Percentiles rank a stretch among this genome's conserved stretches.
These are phyloP conservation scores for Dioszegia aurantiaca DNA, from an alignment of 768 basidiomycete genomes.

Conservation along the genomic window DNA sequence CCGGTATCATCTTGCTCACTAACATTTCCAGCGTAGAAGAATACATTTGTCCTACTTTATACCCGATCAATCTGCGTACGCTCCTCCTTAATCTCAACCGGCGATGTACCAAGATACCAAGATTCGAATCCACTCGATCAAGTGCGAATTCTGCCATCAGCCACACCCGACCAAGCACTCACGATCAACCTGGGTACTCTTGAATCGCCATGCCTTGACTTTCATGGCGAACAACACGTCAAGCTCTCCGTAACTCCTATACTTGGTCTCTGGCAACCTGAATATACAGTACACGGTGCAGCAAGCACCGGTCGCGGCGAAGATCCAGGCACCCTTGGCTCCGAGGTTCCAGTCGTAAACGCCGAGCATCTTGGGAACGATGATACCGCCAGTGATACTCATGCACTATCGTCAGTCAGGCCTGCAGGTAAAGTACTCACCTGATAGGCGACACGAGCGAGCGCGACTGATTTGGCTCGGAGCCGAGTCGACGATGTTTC, in stretches of 20 bases:
- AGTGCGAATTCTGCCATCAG: no score
- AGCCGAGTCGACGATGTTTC: conserved; percentile 50
- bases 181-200: not conserved
- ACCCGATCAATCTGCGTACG: no score
- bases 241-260: conserved; percentile 49
- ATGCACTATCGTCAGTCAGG: no score
- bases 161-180: no score
- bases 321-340: conserved; percentile 33
- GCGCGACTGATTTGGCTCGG: conserved; percentile 46
- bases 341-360: conserved; percentile 30
- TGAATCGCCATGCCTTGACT: not conserved
- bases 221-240: conserved; percentile 52
- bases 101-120: no score
- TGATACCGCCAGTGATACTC: conserved; percentile 22
- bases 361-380: conserved; percentile 41
- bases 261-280: conserved; percentile 40
- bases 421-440: no score
- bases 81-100: no score
- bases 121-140: no score
- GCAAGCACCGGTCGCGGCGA: conserved; percentile 21
- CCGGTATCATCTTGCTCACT: no score
- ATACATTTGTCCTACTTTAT: no score
- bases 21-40: no score
- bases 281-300: conserved; percentile 37
- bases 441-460: conserved; percentile 32